Evolutionary conservation across 1,284 basidiomycete genomes (phyloP).

Genomic region (Leccinum solheimii): DNA sequence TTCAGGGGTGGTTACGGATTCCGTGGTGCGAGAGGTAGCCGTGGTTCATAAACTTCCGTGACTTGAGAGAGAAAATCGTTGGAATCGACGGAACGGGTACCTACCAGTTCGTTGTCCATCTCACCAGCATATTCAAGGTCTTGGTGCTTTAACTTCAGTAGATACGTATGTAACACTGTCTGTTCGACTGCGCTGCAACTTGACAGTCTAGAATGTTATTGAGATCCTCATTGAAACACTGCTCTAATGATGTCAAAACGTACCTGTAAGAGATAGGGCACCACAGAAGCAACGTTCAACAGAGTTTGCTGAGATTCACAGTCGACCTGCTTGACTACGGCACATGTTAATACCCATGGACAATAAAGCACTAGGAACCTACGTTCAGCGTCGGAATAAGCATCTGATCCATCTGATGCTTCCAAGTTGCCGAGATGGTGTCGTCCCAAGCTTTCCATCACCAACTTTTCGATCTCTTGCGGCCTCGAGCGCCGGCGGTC

Average conservation of each 20-base stretch:
- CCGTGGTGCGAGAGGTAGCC: conserved; percentile 45
- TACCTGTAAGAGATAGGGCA: conserved; percentile 56
- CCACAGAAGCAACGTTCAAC: conserved; percentile 33
- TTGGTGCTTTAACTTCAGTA: conserved; percentile 49
- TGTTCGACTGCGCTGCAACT: conserved; percentile 46
- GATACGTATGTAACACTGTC: conserved; percentile 42
- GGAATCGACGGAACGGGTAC: neutral
- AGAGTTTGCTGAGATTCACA: conserved; percentile 17
- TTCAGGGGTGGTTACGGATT: conserved; percentile 44
- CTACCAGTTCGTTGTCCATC: neutral
- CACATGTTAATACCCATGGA: conserved; percentile 9
- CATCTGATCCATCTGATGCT: neutral
- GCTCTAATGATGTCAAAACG: conserved; percentile 7
- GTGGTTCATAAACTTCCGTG: conserved; percentile 43
- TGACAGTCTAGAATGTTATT: conserved; percentile 39
- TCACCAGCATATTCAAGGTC: conserved; percentile 34
- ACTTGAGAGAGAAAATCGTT: neutral
- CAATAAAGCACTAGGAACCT: neutral
- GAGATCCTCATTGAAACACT: neutral
- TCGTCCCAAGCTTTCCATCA: conserved; percentile 33
- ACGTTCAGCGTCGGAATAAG: conserved; percentile 12
- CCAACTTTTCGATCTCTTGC: conserved; percentile 46
- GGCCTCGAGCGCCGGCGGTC: conserved; percentile 61
- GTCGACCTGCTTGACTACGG: conserved; percentile 18
- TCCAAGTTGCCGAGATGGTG: conserved; percentile 18